Conservation (phyloP, 1,284 basidiomycete species). For the Cystobasidiaceae sp. region DNA sequence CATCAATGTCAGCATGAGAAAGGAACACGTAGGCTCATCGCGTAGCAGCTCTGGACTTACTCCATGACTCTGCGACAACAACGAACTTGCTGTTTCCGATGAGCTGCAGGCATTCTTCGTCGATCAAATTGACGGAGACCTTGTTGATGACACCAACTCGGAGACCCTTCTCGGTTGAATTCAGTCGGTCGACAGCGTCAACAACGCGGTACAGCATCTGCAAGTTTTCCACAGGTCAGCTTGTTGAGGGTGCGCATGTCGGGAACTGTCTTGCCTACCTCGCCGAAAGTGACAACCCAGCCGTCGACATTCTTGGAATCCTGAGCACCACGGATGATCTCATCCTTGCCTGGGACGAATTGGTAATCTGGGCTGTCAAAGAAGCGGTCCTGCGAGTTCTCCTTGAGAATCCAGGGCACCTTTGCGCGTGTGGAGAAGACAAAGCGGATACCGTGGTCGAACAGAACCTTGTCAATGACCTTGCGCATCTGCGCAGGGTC, state of each 20-base stretch:
- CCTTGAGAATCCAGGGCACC: conserved; percentile 75
- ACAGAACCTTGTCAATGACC: conserved; percentile 68
- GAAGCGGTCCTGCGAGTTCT: conserved; percentile 61
- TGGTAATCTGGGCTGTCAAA: conserved; percentile 62
- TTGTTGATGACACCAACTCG: conserved; percentile 80
- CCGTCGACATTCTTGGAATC: conserved; percentile 59
- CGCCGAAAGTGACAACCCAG: conserved; percentile 71
- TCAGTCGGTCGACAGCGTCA: conserved; percentile 67
- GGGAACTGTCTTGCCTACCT: no score
- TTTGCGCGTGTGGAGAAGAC: conserved; percentile 80
- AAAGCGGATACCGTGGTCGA: conserved; percentile 70
- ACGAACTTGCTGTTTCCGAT: conserved; percentile 68
- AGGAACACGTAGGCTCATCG: no score
- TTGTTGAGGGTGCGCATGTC: no score
- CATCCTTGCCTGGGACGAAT: conserved; percentile 75
- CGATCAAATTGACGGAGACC: conserved; percentile 70
- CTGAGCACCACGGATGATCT: conserved; percentile 53
- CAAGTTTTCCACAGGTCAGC: no score
- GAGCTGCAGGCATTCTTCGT: conserved; percentile 68
- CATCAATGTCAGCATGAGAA: neutral
- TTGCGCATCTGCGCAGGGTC: conserved; percentile 73
- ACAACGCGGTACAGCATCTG: conserved; percentile 73
- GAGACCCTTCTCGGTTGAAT: conserved; percentile 57
- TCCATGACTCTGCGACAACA: conserved; percentile 74
- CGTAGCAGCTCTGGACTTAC: no score